Base-by-base conservation (phyloP, 352 stramenopile species). In the Blastocystis sp. region DNA sequence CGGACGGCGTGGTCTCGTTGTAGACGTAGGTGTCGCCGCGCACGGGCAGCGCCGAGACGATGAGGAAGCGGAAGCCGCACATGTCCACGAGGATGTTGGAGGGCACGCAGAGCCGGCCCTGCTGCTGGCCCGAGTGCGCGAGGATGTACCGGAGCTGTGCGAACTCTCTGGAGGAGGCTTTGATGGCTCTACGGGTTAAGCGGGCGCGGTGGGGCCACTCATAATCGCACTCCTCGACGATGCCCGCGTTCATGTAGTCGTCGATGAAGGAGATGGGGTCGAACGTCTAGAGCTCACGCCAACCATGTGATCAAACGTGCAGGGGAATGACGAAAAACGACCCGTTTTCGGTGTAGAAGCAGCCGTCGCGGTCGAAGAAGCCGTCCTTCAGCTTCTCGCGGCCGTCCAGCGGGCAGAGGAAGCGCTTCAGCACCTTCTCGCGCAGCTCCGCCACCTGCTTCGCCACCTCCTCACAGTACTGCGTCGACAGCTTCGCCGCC, bases 281-380 rank as follows among this genome's bases (percentile, higher is more conserved):
- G 61, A 84, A 69, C 1, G 60, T 69, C 74, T 84, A 52, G 42
- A 17, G 19, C 54, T 59, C 10, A 84, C 3, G 14, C 43, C 14
- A 57, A 11, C 1, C 1, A 45, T 48, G 48, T 9, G 61, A 11
- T 21, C 1, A 2, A 52, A 84, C 74, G 45, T 84, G 74, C n/a
- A 84, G 24, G 7, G 74, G 74, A 69, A 84, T 84, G n/a, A 84
- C 57, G 45, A 84, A 70, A 17, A 68, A 28, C 61, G 74, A 84
- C 17, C 57, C 57, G 24, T 62, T 52, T 10, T 84, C 74, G 19
- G 54, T 42, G 34, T 68, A 84, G 61, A 61, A 84, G 61, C 74
- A 70, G 21, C 52, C 24, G 24, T 84, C 74, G 17, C 57, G 40
- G 38, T 84, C 74, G 45, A 59, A 70, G 54, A 84, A 84, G 4